Evolutionary conservation across 1,139 yeast species (phyloP), one percentile per base, ranked within the genome.

Genomic region (Arxiozyma heterogenica): DNA sequence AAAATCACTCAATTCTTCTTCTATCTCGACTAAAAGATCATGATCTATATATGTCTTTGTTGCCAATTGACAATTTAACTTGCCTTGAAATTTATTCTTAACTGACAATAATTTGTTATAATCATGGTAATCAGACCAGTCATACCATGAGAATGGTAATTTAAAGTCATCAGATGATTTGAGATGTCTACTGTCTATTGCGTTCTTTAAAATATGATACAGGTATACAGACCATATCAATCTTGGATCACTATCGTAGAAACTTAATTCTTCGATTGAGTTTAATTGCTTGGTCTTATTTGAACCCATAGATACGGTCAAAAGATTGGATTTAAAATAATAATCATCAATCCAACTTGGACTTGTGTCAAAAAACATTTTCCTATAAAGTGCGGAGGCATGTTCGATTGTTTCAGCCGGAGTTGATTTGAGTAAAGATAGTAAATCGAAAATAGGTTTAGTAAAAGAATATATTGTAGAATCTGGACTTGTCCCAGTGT

Each of bases 81-180:
- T 42, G 22, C 54, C 43, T n/a, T 53, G 41, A 41, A 53, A 34
- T n/a, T 52, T 52, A 8, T 59, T 49, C 44, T 49, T 51, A 2
- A 61, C 47, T 5, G 64, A 53, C 4, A 61, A 41, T 11, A 59
- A 51, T 44, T 60, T 62, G 53, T 64, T 64, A 45, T 57, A 60
- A 38, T 54, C 56, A 21, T 58, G 58, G 52, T 58, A 62, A 50
- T 62, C 65, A 1, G 61, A 57, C 60, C 64, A 64, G 50, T 64
- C 68, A 47, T 64, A 64, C 68, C 68, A 64, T 3, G 64, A 62
- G 46, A 64, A 64, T 1, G 61, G 61, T 25, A 56, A 39, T 5
- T 41, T 47, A 44, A 51, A 46, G 21, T 50, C 51, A 17, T 52
- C 50, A 21, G 38, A 23, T 23, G 22, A 41, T 43, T 34, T 7